phyloP scores from a whole-genome alignment of 1,284 basidiomycete species.

The Neolentinus lepideus region DNA sequence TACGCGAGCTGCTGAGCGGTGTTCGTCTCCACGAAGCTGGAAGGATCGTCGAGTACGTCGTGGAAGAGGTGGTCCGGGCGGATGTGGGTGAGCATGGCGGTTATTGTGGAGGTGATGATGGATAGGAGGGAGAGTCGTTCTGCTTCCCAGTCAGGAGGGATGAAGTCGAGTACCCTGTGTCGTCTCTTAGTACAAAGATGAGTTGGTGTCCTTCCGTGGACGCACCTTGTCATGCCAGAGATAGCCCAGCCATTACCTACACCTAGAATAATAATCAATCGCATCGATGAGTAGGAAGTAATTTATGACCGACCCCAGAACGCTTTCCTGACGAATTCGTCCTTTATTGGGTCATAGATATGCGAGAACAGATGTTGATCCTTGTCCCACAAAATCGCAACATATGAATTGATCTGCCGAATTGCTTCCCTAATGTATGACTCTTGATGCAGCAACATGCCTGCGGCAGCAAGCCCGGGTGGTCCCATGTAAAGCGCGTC shows the following conservation, averaged over 20 bases:
- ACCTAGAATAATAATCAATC: constrained; percentile 5
- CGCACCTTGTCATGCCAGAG: constrained; percentile 15
- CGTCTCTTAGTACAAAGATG: no score
- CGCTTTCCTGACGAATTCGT: constrained; percentile 12
- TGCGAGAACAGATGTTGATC: constrained; percentile 13
- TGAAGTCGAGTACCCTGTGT: background rate
- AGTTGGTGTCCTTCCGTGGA: background rate
- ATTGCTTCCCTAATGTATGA: background rate
- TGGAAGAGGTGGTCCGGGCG: constrained; percentile 16
- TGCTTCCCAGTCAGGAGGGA: background rate
- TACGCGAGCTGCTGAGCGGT: constrained; percentile 18
- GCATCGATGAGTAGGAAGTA: background rate
- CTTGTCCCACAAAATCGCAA: background rate
- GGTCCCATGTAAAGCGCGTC: constrained; percentile 1
- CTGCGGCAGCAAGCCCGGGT: background rate
- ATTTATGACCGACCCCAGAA: constrained; percentile 9
- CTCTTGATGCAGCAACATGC: background rate
- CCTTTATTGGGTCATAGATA: constrained; percentile 14
- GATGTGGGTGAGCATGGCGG: constrained; percentile 12
- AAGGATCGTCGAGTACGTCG: constrained; percentile 17
- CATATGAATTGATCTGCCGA: background rate
- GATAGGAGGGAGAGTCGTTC: background rate
- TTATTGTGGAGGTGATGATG: constrained; percentile 8
- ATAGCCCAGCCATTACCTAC: constrained; percentile 22
- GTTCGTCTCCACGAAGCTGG: constrained; percentile 18